Evolutionary conservation across 805 yeast species (phyloP), one percentile per base, ranked within the genome.

Genomic region (Jamesozyma spencerorum): DNA sequence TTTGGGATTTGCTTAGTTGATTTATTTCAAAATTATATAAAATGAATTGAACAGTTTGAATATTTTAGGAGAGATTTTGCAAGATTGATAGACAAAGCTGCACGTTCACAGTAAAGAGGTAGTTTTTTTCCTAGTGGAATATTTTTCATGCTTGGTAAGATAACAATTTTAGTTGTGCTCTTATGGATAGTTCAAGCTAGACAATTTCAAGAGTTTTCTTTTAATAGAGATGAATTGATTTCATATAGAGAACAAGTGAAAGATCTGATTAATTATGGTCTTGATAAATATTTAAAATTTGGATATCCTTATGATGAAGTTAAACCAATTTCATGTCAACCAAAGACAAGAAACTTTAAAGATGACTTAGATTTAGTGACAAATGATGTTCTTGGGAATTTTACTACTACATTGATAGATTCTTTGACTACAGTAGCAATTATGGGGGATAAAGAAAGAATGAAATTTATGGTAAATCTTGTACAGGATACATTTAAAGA

Each of bases 221-320:
- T 62, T 43, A 55, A 50, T 10, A 50, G 51, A 33, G 18, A 34
- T 2, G 71, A 68, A 39, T 42, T 68, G 13, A 17, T 36, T 5
- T 31, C 42, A 2, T 54, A 65, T 15, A 60, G 62, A 47, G 54
- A 66, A 12, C 75, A 77, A 46, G 75, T 90, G 0, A 64, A 58
- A 41, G 53, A 58, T 2, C 64, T 87, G 27, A 85, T 88, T 49
- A 62, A 76, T 41, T 90, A 82, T 60, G 92, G 83, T 0, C 83
- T 90, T 82, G 53, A 68, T 39, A 70, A 79, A 10, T 88, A 88
- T 57, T 65, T 82, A 65, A 57, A 61, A 1, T 53, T 70, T 51
- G 97, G 85, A 0, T 85, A 73, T 50, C 97, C 97, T 0, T 74
- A 65, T 18, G 97, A 88, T 59, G 94, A 87, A 54, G 75, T 88